A percentile compares a stretch with the other conserved stretches of the same genome.
These are phyloP conservation scores for Diaporthe sp. DNA, from an alignment of 2,329 filamentous ascomycete genomes.

Conservation along the genomic window DNA sequence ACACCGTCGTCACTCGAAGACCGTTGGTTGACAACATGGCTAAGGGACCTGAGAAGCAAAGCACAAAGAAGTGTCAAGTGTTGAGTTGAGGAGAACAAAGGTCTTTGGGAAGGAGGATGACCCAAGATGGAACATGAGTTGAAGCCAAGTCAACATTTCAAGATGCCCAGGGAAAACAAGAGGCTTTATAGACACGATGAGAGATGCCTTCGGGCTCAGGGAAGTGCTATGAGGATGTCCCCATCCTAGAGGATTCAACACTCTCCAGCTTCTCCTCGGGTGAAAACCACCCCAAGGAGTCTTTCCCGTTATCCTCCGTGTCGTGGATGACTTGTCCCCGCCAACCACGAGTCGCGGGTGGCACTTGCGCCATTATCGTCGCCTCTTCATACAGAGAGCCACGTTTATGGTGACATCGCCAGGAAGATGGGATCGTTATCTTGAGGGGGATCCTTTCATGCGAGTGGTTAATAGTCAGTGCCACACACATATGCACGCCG, in stretches of 20 bases:
- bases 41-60: neutral
- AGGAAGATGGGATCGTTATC: neutral
- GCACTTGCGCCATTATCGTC: neutral
- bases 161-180: neutral
- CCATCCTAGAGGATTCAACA: neutral
- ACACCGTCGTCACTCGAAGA: neutral
- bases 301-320: neutral
- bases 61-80: neutral
- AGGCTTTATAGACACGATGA: neutral
- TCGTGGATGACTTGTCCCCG: neutral
- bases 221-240: neutral
- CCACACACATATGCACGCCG: slow-evolving; percentile 15
- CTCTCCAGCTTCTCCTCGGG: neutral
- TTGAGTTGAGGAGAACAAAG: neutral
- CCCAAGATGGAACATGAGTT: neutral
- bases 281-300: neutral
- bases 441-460: neutral
- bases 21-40: neutral
- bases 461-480: slow-evolving; percentile 20
- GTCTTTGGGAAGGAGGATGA: neutral
- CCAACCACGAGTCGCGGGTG: slow-evolving; percentile 23
- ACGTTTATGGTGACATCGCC: neutral
- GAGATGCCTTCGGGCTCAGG: no score
- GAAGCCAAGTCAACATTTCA: no score
- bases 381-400: neutral